Base-by-base conservation (phyloP, 257 asterid genomes). In the Petrea volubilis region DNA sequence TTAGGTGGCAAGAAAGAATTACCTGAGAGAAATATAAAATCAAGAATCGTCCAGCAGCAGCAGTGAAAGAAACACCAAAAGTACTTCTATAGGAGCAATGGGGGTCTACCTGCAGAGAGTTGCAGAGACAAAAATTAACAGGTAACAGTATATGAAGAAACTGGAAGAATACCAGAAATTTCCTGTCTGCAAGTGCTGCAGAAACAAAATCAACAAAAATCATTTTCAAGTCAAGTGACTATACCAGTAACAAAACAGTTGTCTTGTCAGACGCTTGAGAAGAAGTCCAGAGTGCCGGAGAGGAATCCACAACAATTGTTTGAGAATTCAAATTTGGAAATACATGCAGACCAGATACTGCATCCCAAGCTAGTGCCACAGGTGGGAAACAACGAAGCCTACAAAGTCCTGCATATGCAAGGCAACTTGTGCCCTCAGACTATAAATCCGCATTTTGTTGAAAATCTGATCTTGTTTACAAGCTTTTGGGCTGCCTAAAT, bases 351-450 rank as follows among this genome's bases (percentile, higher is more conserved):
- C 99, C 98, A 64, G 99, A 92, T 71, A 89, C 86, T 43, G 79
- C 77, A 82, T 95, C 99, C 98, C 98, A 95, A 82, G 95, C 97
- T 78, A 95, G 88, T 64, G 96, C 98, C 67, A 90, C 96, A 47
- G 99, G 98, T 44, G 99, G 99, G 79, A 94, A 94, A 81, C 99
- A 94, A 52, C 97, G 95, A 71, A 88, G 90, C 83, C 76, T 85
- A 76, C 99, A 95, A 64, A 95, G 86, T 72, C 86, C 99, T 95
- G 84, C 87, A 40, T 6, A 6, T 18, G 60, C 12, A 46, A 68
- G 27, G 47, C 53, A 43, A 74, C 6, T 8, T 8, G 27, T n/a
- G 25, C 66, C 50, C 33, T 49, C 66, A 61, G 41, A 61, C 59
- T 60, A 28, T 47, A 57, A 6, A 71, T 24, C 14, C 74, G 3